Evolutionary conservation across 306 rosid genomes (phyloP).

Genomic region (Parietaria judaica): DNA sequence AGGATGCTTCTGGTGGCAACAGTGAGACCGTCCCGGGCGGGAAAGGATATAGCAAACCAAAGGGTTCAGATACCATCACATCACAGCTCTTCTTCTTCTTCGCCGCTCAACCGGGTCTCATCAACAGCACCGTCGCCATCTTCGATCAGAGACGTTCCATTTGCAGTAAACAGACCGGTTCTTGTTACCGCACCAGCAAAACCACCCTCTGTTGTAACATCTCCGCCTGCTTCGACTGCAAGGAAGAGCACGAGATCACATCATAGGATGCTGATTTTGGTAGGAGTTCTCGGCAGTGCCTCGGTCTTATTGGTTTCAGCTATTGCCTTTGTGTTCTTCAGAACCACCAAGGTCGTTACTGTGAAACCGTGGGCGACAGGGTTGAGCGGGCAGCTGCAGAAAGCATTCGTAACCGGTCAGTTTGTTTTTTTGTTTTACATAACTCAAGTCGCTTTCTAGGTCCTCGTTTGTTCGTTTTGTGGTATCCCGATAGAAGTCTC

Average conservation of each 20-base stretch:
- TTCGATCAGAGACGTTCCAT: constrained; percentile 24
- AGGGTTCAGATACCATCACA: constrained; percentile 16
- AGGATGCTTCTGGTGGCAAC: constrained; percentile 33
- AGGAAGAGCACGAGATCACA: constrained; percentile 23
- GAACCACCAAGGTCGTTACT: constrained; percentile 56
- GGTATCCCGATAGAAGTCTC: not conserved
- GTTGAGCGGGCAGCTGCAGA: constrained; percentile 90
- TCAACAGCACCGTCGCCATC: constrained; percentile 16
- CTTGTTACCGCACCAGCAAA: constrained; percentile 23
- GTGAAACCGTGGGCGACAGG: constrained; percentile 97
- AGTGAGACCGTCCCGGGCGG: constrained; percentile 14
- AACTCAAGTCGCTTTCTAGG: not conserved
- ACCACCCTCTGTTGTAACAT: constrained; percentile 6
- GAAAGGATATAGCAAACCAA: constrained; percentile 1
- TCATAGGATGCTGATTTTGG: constrained; percentile 29
- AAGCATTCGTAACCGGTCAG: constrained; percentile 80
- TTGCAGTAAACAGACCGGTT: constrained; percentile 29
- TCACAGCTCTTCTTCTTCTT: constrained; percentile 19
- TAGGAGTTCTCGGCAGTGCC: constrained; percentile 42
- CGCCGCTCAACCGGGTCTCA: constrained; percentile 4
- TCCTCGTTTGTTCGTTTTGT: not conserved
- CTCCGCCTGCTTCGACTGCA: constrained; percentile 38
- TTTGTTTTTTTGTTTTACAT: constrained; percentile 7
- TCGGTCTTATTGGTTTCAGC: constrained; percentile 37
- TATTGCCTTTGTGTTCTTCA: constrained; percentile 28